Percentiles rank a stretch among this genome's conserved stretches.
phyloP scores from a whole-genome alignment of 805 yeast genomes.

The Metschnikowia lunata region DNA sequence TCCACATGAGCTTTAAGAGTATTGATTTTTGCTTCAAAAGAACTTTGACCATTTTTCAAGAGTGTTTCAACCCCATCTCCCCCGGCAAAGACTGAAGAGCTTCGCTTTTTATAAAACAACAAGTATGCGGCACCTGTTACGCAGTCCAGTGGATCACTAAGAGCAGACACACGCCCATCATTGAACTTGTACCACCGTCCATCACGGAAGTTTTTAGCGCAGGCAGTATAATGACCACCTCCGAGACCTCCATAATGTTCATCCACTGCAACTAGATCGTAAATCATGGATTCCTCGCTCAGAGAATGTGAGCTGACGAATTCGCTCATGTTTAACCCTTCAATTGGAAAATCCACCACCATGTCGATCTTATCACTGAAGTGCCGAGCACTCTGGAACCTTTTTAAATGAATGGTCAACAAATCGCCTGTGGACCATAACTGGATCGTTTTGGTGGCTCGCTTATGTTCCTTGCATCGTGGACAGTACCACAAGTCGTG shows the following conservation, averaged over 20 bases:
- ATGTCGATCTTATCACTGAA: constrained; percentile 87
- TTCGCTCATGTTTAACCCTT: constrained; percentile 68
- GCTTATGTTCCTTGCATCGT: constrained; percentile 78
- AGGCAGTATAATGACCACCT: constrained; percentile 96
- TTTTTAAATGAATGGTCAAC: constrained; percentile 79
- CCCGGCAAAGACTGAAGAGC: constrained; percentile 19
- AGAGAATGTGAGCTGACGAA: constrained; percentile 39
- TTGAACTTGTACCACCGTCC: constrained; percentile 84
- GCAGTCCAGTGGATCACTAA: constrained; percentile 54
- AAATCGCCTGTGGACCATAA: constrained; percentile 94
- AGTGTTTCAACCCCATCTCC: constrained; percentile 18
- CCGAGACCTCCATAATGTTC: constrained; percentile 96
- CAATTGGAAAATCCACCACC: constrained; percentile 81
- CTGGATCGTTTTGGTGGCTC: constrained; percentile 87
- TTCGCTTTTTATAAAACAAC: constrained; percentile 69
- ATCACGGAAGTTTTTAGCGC: constrained; percentile 74
- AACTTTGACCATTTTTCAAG: constrained; percentile 43
- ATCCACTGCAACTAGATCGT: constrained; percentile 89
- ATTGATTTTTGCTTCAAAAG: constrained; percentile 36
- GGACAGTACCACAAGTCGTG: constrained; percentile 96
- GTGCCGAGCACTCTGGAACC: constrained; percentile 80
- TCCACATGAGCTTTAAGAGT: constrained; percentile 32
- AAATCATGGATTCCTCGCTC: constrained; percentile 37
- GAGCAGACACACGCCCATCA: constrained; percentile 67
- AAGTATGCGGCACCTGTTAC: constrained; percentile 81